Conservation (phyloP, 2,329 filamentous ascomycete genomes). For the Nemania bipapillata region DNA sequence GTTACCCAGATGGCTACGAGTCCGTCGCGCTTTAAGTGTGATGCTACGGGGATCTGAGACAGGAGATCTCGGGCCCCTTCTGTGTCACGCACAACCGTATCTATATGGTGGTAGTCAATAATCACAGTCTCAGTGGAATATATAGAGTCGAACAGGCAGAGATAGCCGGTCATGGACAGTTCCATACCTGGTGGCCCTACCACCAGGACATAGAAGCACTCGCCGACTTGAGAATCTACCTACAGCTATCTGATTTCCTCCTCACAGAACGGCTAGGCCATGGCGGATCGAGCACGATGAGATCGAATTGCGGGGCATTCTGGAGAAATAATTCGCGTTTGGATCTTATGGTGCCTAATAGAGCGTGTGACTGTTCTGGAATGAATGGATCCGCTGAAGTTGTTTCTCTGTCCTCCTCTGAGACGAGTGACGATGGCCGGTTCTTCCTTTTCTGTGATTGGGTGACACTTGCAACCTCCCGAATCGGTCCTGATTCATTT, state of each 20-base stretch:
- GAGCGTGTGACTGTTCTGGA: constrained; percentile 57
- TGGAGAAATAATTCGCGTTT: constrained; percentile 56
- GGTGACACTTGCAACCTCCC: background rate
- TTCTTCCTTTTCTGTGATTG: constrained; percentile 37
- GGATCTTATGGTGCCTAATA: constrained; percentile 62
- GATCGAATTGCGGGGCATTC: constrained; percentile 66
- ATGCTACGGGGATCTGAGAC: constrained; percentile 65
- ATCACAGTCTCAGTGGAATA: background rate
- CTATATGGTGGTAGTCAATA: constrained; percentile 17
- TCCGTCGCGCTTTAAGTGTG: constrained; percentile 63
- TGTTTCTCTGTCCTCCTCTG: constrained; percentile 10
- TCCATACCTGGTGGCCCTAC: background rate
- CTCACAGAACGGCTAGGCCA: constrained; percentile 83
- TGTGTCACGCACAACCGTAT: constrained; percentile 57
- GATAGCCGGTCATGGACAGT: background rate
- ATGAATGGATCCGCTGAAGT: constrained; percentile 46
- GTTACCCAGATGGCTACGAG: constrained; percentile 81
- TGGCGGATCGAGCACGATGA: constrained; percentile 79
- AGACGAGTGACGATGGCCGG: background rate
- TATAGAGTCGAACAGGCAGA: background rate
- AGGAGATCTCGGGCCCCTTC: constrained; percentile 63
- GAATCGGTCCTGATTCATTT: background rate
- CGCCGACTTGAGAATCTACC: constrained; percentile 1
- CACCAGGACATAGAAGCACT: background rate
- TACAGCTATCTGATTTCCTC: constrained; percentile 65